Base-by-base conservation (phyloP, 148 eudicot species). In the Silene uniflora region DNA sequence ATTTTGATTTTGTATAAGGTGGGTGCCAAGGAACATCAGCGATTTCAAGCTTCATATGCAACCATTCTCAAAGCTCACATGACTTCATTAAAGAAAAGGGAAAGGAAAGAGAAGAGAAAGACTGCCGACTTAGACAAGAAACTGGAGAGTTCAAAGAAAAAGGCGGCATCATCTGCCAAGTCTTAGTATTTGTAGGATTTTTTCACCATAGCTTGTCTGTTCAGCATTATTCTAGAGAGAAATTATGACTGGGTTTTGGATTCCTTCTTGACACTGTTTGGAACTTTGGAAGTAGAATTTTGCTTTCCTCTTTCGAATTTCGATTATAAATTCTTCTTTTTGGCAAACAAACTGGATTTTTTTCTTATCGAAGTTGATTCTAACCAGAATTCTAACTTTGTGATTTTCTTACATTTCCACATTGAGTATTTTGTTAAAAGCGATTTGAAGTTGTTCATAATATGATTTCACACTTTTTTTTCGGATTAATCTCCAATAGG, bases 51-150 rank as follows among this genome's bases (percentile, higher is more conserved):
- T 46, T 91, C 97, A 18, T 93, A 93, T 73, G 97, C 93, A 16
- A 87, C 91, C n/a, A 86, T 93, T 71, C 83, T 93, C 39, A 93
- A 93, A 89, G 95, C 98, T 25, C 95, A 85, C 39, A 90, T 93
- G 98, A 91, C 98, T 27, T 86, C 97, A 49, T 81, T 93, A 78
- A 93, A 93, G 91, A 93, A 87, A 79, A 87, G 95, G 84, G 98
- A 93, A 80, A 86, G 97, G 82, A 93, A 91, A 78, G 97, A 90
- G 80, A 90, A 85, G 78, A 83, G 82, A 77, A 93, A 91, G 82
- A 81, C 91, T n/a, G 83, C 85, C 54, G 97, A 85, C 65, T 68
- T 81, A 17, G 88, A 83, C 54, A 82, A 88, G 76, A 92, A 88
- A 73, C 76, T 71, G 44, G 82, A 77, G 60, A 63, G 61, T 66